Base-by-base conservation (phyloP, 768 basidiomycete species). In the Lactarius indigo region DNA sequence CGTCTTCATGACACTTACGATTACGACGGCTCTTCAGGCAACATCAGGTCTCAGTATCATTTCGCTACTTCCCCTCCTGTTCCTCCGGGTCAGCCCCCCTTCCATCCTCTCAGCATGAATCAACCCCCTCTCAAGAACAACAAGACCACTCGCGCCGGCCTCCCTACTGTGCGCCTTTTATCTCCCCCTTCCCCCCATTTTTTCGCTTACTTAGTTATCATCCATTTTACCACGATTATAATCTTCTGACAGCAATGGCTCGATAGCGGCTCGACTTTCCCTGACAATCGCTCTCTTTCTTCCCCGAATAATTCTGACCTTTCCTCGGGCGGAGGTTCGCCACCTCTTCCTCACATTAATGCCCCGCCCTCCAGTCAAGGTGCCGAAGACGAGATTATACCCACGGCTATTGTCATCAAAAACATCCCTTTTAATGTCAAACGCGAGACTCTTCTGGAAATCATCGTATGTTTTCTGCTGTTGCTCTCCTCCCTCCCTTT, bases 401-500 rank as follows among this genome's bases (percentile, higher is more conserved):
- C 96, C 63, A 98, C 96, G 12, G 97, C 97, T 63, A 98, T 99
- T 74, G 97, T 99, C 75, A 98, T 99, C 78, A 99, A 99, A 87
- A 98, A 98, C 83, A 99, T 99, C 81, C 96, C 96, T 71, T 99
- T 99, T 84, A 95, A 95, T 74, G 94, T 98, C 71, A 93, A 95
- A 80, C 89, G 93, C 75, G 96, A 98, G 80, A 93, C 93, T 54
- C 86, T 99, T 72, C 87, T 98, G 74, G 90, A 91, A 80, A 94
- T 98, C 76, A 98, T 99, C 76, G 96, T 96, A 65, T 70, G 93
- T 85, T 57, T 59, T 70, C 64, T 63, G 54, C 58, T 69, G 47
- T 50, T 20, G 15, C 26, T n/a, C 47, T 56, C 12, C 10, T 62
- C 31, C 33, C 17, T 54, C 61, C 33, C 31, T 54, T 57, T 61